Conservation (phyloP, 148 eudicot species). For the Vaccinium myrtillus region DNA sequence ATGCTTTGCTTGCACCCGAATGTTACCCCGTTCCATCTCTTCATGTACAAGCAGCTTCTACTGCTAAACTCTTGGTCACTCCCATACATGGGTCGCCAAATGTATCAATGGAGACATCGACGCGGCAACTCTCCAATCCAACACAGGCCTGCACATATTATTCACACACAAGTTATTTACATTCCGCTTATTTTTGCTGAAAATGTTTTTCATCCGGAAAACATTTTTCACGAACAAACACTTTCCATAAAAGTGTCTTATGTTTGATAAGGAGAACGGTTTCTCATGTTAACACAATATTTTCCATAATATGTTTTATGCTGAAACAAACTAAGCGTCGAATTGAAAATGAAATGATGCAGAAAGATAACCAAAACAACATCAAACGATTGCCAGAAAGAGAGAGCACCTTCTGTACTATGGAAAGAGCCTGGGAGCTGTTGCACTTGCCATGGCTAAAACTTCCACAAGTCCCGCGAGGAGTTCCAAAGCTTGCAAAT, state of each 20-base stretch:
- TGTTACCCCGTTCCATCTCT: background rate
- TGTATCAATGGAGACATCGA: conserved; percentile 46
- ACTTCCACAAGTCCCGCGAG: conserved; percentile 76
- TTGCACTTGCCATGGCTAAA: conserved; percentile 71
- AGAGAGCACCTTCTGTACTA: conserved; percentile 56
- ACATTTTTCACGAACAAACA: background rate
- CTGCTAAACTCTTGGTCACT: conserved; percentile 64
- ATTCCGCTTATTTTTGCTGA: background rate
- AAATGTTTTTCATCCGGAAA: background rate
- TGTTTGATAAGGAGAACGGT: background rate
- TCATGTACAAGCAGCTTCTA: conserved; percentile 66
- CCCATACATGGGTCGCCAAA: conserved; percentile 76
- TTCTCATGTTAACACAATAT: background rate
- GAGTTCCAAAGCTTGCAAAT: conserved; percentile 96
- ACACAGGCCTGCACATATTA: conserved; percentile 54
- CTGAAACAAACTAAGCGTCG: background rate
- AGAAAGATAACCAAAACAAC: background rate
- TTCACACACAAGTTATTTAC: background rate
- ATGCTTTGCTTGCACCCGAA: conserved; percentile 15
- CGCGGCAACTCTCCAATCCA: conserved; percentile 58
- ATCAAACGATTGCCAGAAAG: background rate
- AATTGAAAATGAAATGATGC: background rate
- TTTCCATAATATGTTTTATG: background rate
- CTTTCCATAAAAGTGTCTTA: background rate
- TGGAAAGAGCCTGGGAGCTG: conserved; percentile 55